Conservation (phyloP, 139 green algal species). For the Chlorella sorokiniana region DNA sequence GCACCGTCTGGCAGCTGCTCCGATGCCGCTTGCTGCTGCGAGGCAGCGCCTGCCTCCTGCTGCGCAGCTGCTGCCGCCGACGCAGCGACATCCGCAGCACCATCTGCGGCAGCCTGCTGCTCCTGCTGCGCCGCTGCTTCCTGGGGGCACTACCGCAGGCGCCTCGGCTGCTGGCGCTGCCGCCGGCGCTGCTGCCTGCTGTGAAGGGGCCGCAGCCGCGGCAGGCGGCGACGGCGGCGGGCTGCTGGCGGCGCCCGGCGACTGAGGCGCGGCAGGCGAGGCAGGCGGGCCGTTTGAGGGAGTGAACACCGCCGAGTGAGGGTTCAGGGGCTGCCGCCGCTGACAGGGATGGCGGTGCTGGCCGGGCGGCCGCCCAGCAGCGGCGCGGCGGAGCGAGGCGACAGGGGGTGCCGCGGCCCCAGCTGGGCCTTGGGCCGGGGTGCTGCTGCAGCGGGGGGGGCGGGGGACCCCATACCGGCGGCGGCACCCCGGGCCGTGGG, state of each 20-base stretch:
- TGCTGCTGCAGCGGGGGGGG: not conserved
- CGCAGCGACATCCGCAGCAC: not conserved
- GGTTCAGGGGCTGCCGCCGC: not conserved
- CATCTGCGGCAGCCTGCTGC: not conserved
- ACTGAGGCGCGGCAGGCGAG: not conserved
- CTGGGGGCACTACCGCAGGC: not conserved
- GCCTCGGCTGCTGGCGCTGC: not conserved
- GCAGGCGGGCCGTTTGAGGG: not conserved
- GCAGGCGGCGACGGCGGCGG: not conserved
- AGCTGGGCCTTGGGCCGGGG: not conserved
- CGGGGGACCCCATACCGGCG: not conserved
- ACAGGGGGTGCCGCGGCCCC: conserved; percentile 1
- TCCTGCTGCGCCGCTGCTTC: not conserved
- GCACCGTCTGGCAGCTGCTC: too few species aligned
- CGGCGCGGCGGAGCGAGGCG: not conserved
- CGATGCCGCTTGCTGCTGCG: not conserved
- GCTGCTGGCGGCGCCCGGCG: not conserved
- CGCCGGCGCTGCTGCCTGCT: not conserved
- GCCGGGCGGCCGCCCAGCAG: not conserved
- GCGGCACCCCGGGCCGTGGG: not conserved
- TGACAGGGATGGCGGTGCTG: not conserved
- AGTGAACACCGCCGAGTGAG: not conserved
- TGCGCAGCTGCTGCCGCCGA: not conserved
- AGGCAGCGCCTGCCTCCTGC: too few species aligned
- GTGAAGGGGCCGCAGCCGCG: not conserved